These are phyloP conservation scores for Fusarium pseudonygamai DNA, from an alignment of 2,329 filamentous ascomycete species.

Conservation along the genomic window DNA sequence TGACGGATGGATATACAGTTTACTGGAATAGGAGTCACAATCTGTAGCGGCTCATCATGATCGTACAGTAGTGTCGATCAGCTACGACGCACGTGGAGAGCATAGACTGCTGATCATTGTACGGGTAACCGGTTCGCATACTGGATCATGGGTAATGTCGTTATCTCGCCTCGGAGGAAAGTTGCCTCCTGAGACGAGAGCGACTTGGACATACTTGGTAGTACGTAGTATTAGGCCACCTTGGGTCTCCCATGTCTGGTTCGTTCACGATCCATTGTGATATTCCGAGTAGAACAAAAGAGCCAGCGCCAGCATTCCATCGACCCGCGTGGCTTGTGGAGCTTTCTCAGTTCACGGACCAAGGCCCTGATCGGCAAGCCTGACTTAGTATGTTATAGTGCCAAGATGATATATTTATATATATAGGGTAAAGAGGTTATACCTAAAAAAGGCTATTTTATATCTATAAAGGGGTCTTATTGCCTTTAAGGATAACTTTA, in stretches of 20 bases:
- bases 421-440: too few relatives aligned
- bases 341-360: slow-evolving; percentile 22
- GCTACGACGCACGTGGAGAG: slow-evolving; percentile 12
- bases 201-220: neutral
- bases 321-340: slow-evolving; percentile 46
- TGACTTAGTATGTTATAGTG: too few relatives aligned
- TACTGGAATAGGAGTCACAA: neutral
- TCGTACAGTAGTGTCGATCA: slow-evolving; percentile 5
- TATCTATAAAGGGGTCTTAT: too few relatives aligned
- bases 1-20: neutral
- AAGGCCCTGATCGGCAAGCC: too few relatives aligned
- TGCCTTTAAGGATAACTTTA: too few relatives aligned
- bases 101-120: slow-evolving; percentile 24
- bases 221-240: too few relatives aligned
- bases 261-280: slow-evolving; percentile 15
- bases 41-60: slow-evolving; percentile 1
- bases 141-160: slow-evolving; percentile 8
- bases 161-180: slow-evolving; percentile 18
- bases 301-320: slow-evolving; percentile 34
- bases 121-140: neutral
- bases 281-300: neutral
- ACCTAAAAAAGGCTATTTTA: too few relatives aligned
- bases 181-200: slow-evolving; percentile 19
- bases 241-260: neutral
- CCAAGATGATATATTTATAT: too few relatives aligned